Base-by-base conservation (phyloP, 2,329 filamentous ascomycete species). In the Cucurbitaria berberidis region DNA sequence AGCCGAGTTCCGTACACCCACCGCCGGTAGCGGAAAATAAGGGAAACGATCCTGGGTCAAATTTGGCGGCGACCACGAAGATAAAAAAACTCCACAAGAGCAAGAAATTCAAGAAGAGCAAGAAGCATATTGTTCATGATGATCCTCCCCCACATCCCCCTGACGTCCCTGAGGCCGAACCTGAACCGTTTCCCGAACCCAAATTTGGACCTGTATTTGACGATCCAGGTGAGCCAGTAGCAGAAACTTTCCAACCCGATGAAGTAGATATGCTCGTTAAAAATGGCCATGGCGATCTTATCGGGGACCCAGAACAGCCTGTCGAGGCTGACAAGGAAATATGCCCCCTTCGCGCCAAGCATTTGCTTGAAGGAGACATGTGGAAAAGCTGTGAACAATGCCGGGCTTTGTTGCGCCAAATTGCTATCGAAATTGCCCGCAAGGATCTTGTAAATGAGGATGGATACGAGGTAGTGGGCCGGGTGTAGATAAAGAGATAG, bases 311-410 rank as follows among this genome's bases (percentile, higher is more conserved):
- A 58, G 51, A 38, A 45, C 13, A 48, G 13, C 21, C 44, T 18
- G 29, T 51, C 18, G 27, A 48, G 32, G 26, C 30, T 48, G 32
- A 56, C 24, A 36, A 29, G 29, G 43, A 27, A 8, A 42, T 53
- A 39, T 61, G 54, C 49, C 46, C 49, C 22, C 5, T 15, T 42
- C 48, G 55, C 15, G 45, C 26, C 30, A 41, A 42, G 36, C 59
- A 62, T 57, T 40, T 62, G 30, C 51, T 55, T 27, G 53, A 55
- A 22, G 36, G 46, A 38, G 41, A 57, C 29, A 40, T 22, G 38
- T 59, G 59, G 59, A 59, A 48, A 41, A 49, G 30, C 24, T 62
- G 59, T 19, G 48, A 22, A 36, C 45, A 36, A 18, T 62, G 59
- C 34, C 44, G 44, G 45, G 35, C 27, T 29, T n/a, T 55, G 16